Conservation (phyloP, 106 monocot species). For the Posidonia australis region DNA sequence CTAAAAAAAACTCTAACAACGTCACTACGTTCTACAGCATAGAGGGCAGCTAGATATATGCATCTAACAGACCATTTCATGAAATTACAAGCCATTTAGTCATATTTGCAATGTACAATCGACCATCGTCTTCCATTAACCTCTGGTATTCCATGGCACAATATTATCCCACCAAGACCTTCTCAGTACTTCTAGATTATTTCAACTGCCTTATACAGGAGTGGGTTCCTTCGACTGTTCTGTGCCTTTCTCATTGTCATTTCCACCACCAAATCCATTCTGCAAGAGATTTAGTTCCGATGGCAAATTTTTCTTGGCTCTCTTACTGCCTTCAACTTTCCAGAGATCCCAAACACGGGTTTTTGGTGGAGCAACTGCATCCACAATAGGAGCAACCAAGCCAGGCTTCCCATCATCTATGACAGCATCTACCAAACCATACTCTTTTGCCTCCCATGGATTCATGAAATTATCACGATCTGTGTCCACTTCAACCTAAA, state of each 20-base stretch:
- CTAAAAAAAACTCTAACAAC: too few relatives aligned
- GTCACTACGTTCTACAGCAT: too few relatives aligned
- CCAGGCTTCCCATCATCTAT: slow-evolving; percentile 93
- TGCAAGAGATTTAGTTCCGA: slow-evolving; percentile 45
- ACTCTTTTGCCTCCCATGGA: slow-evolving; percentile 94
- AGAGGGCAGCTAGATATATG: too few relatives aligned
- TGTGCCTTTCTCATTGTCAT: slow-evolving; percentile 26
- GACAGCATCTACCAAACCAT: slow-evolving; percentile 78
- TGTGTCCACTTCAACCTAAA: slow-evolving; percentile 73
- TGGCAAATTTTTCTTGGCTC: slow-evolving; percentile 57
- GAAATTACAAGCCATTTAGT: too few relatives aligned
- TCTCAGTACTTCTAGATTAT: neutral
- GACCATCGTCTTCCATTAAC: too few relatives aligned
- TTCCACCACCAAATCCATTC: slow-evolving; percentile 21
- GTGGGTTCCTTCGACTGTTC: slow-evolving; percentile 31
- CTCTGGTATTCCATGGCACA: too few relatives aligned
- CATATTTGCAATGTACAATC: too few relatives aligned
- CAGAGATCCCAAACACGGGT: slow-evolving; percentile 73
- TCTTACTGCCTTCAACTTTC: slow-evolving; percentile 71
- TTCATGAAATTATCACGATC: slow-evolving; percentile 95
- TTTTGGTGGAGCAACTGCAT: slow-evolving; percentile 62
- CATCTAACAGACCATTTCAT: too few relatives aligned
- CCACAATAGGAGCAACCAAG: slow-evolving; percentile 76
- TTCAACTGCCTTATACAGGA: neutral
- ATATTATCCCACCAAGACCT: too few relatives aligned